Evolutionary conservation across 164 flowering plant genomes (phyloP).

Genomic region (Macadamia tetraphylla): DNA sequence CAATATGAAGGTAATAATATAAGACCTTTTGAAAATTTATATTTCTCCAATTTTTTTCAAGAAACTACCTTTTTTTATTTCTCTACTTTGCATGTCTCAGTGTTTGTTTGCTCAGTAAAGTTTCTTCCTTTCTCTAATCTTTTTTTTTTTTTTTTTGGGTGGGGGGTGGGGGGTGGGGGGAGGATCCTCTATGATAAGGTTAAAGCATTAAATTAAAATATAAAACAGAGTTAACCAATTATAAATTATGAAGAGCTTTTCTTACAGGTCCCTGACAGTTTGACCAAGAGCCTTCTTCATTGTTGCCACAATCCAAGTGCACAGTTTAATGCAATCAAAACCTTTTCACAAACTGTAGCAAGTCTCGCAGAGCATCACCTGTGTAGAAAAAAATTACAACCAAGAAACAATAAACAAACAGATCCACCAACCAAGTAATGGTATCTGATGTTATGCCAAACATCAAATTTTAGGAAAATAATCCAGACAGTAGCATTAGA

Average conservation of each 20-base stretch:
- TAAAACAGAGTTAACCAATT: neutral
- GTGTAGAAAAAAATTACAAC: conserved; percentile 1
- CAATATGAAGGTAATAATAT: too few species aligned
- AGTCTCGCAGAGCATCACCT: neutral
- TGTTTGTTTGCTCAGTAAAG: too few species aligned
- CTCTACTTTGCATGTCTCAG: too few species aligned
- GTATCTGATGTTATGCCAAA: neutral
- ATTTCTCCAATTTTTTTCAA: too few species aligned
- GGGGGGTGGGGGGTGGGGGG: neutral
- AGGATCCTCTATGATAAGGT: too few species aligned
- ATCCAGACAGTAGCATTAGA: neutral
- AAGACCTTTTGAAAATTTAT: too few species aligned
- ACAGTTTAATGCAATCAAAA: conserved; percentile 6
- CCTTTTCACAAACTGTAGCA: conserved; percentile 1
- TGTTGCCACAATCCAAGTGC: conserved; percentile 15
- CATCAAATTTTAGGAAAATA: neutral
- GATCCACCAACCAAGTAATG: neutral
- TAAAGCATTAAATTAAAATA: too few species aligned
- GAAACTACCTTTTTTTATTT: too few species aligned
- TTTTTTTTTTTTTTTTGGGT: too few species aligned
- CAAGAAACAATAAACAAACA: neutral
- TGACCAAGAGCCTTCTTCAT: conserved; percentile 95
- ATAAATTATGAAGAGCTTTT: neutral
- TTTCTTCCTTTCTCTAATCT: too few species aligned
- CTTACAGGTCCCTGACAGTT: conserved; percentile 95